Conservation (phyloP, 768 basidiomycete genomes). For the Sporobolomyces phaffii region DNA sequence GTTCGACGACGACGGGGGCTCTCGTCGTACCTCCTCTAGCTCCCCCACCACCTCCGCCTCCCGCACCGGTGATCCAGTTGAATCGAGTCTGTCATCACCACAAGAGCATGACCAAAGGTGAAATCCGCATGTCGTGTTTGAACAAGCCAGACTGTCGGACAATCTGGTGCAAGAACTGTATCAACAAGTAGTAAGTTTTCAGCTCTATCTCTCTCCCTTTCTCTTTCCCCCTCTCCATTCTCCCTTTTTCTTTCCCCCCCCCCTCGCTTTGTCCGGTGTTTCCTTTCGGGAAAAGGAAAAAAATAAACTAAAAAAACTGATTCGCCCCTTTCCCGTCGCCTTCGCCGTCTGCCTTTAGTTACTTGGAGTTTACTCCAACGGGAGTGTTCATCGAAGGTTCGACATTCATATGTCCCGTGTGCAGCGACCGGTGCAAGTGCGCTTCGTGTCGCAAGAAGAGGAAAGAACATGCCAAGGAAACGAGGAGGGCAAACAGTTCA, state of each 20-base stretch:
- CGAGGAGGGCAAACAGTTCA: background rate
- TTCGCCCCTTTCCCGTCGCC: background rate
- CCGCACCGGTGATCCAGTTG: background rate
- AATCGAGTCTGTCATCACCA: conserved; percentile 33
- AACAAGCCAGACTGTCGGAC: conserved; percentile 25
- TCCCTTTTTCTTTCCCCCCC: background rate
- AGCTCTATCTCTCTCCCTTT: background rate
- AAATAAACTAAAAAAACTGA: too few species aligned
- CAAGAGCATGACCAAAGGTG: conserved; percentile 14
- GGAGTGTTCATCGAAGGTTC: background rate
- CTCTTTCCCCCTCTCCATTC: background rate
- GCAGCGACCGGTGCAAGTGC: conserved; percentile 11
- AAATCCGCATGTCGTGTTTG: conserved; percentile 20
- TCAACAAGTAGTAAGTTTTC: conserved; percentile 25
- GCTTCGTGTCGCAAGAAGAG: conserved; percentile 4
- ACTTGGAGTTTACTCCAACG: conserved; percentile 12
- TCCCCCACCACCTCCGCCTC: too few species aligned
- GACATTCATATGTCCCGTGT: conserved; percentile 22
- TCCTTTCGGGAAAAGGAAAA: too few species aligned
- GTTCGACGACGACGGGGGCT: too few species aligned
- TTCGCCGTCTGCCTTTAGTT: conserved; percentile 7
- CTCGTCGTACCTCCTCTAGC: background rate
- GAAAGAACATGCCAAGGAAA: background rate
- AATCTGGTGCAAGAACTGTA: conserved; percentile 24
- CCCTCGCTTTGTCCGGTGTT: background rate